Evolutionary conservation across 306 rosid species (phyloP).

Genomic region (Hylodesmum podocarpum): DNA sequence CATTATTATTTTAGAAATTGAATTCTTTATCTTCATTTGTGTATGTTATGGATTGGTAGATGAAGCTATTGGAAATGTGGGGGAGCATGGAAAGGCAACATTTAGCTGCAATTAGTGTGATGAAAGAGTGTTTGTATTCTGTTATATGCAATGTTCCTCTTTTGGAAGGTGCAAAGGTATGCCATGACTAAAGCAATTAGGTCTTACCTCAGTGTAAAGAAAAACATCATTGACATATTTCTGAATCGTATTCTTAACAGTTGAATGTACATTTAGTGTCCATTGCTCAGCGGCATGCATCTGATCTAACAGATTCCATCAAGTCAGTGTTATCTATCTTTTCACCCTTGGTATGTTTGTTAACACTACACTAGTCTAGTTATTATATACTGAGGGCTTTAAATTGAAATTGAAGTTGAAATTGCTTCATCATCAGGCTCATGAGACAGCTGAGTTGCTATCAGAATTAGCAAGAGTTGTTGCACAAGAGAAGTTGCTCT

Average conservation of each 20-base stretch:
- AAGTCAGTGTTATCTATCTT: slow-evolving; percentile 31
- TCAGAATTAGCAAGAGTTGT: slow-evolving; percentile 65
- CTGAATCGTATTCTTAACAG: slow-evolving; percentile 20
- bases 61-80: slow-evolving; percentile 58
- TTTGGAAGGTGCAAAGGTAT: slow-evolving; percentile 67
- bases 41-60: slow-evolving; percentile 28
- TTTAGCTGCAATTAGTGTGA: slow-evolving; percentile 34
- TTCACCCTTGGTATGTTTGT: slow-evolving; percentile 45
- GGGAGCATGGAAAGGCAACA: slow-evolving; percentile 67
- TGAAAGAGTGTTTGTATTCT: slow-evolving; percentile 45
- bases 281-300: slow-evolving; percentile 44
- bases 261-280: slow-evolving; percentile 37
- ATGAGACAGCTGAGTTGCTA: slow-evolving; percentile 37
- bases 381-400: neutral
- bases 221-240: neutral
- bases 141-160: slow-evolving; percentile 67
- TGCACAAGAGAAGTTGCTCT: slow-evolving; percentile 59
- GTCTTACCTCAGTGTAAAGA: neutral
- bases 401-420: neutral
- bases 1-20: neutral
- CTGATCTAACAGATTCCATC: slow-evolving; percentile 46
- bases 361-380: neutral
- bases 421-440: slow-evolving; percentile 44
- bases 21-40: neutral
- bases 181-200: neutral